These are phyloP conservation scores for Eimeria acervulina DNA, from an alignment of 169 alveolate species.

Conservation along the genomic window DNA sequence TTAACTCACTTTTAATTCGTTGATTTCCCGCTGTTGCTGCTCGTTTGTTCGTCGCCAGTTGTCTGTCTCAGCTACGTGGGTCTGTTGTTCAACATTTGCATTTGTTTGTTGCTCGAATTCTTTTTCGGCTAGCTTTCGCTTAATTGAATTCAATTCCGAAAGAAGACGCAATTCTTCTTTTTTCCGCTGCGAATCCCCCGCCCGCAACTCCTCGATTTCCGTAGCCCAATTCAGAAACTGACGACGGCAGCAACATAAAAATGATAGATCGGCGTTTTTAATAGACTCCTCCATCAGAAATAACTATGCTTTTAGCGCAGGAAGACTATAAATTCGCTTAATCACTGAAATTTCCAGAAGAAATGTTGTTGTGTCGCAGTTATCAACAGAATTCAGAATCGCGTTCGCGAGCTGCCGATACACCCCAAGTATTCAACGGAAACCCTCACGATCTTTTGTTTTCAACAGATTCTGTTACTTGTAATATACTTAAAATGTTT, in stretches of 20 bases:
- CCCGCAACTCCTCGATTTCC: neutral
- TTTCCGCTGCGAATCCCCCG: neutral
- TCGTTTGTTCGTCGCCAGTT: neutral
- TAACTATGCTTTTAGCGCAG: neutral
- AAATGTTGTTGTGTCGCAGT: neutral
- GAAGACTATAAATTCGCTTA: neutral
- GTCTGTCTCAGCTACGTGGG: neutral
- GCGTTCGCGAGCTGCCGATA: conserved; percentile 12
- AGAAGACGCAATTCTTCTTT: conserved; percentile 32
- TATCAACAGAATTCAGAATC: neutral
- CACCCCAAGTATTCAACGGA: neutral
- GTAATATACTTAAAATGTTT: no score
- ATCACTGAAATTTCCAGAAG: neutral
- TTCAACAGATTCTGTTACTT: neutral
- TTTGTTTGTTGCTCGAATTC: neutral
- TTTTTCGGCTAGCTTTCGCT: neutral
- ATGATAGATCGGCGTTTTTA: neutral
- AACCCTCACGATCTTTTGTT: neutral
- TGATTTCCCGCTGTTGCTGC: conserved; percentile 33
- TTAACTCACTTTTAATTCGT: neutral
- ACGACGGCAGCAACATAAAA: conserved; percentile 12
- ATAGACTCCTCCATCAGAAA: neutral
- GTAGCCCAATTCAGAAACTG: neutral
- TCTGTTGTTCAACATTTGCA: neutral
- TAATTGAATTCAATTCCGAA: neutral